Evolutionary conservation across 345 rosid genomes (phyloP), one percentile per base, ranked within the genome.

Genomic region (Gossypium turneri): DNA sequence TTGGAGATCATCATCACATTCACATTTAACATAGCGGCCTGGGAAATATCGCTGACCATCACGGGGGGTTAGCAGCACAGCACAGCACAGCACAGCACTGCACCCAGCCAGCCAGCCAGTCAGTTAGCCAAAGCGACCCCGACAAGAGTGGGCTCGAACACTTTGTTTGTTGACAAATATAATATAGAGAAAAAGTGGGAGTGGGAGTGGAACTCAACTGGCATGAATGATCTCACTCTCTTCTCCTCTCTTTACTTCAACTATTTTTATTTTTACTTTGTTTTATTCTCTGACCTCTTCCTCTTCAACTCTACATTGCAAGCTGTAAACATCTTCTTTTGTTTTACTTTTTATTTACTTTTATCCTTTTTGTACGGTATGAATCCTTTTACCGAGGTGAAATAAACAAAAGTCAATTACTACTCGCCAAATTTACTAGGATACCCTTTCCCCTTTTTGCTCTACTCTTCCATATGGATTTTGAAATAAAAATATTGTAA

Each of bases 221-320:
- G 24, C 80, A 34, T 81, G 84, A 79, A 44, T 81, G 82, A 79
- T 74, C 81, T 81, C 77, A 65, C 22, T 57, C 61, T 63, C 56
- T 45, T 51, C 52, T 11, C 52, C 22, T 56, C 66, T 63, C 50
- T 45, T 51, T 15, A 48, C 16, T 45, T 60, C 53, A 6, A 27
- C 63, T 34, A 13, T 34, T 34, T 34, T 15, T 12, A 12, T 48
- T 72, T 62, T 50, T n/a, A 20, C 29, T 67, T 73, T 53, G 80
- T 70, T 76, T 77, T 70, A 59, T 70, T 59, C 22, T 67, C 34
- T 58, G 73, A 67, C 70, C 56, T 34, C 17, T 51, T 29, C 13
- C 34, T 48, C 22, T 38, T 22, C 52, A 2, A 2, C 25, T 38
- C 25, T 43, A 4, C 24, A 64, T 72, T 52, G 68, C 12, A 55